phyloP scores from a whole-genome alignment of 345 rosid genomes.

The Eucalyptus tenuipes region DNA sequence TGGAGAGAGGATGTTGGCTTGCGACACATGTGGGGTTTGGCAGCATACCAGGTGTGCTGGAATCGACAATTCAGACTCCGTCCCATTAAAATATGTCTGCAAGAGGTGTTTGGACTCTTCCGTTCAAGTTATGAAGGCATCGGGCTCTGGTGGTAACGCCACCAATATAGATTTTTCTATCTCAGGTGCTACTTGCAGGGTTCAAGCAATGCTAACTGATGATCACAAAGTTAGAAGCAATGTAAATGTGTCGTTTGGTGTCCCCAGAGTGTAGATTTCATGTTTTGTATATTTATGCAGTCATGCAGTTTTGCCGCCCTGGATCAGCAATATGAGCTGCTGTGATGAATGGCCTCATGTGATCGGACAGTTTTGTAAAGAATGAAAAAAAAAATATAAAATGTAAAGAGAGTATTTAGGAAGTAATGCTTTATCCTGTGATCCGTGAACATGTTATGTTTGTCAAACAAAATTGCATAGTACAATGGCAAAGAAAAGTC shows the following conservation, averaged over 20 bases:
- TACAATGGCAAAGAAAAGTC: neutral
- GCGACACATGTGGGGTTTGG: slow-evolving; percentile 65
- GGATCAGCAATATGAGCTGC: neutral
- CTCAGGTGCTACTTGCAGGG: slow-evolving; percentile 20
- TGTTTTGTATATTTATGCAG: neutral
- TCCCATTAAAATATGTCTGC: slow-evolving; percentile 36
- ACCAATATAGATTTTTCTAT: neutral
- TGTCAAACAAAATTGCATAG: neutral
- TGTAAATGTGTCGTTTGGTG: slow-evolving; percentile 10
- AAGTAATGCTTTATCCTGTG: neutral
- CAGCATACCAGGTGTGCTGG: slow-evolving; percentile 70
- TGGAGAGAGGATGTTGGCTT: slow-evolving; percentile 68
- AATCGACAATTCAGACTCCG: slow-evolving; percentile 27
- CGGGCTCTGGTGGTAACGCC: slow-evolving; percentile 8
- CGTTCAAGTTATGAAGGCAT: neutral
- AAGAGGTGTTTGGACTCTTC: slow-evolving; percentile 6
- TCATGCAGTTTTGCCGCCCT: neutral
- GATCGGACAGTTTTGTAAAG: neutral
- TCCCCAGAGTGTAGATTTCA: slow-evolving; percentile 8
- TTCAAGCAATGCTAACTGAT: slow-evolving; percentile 7
- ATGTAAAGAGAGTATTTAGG: neutral
- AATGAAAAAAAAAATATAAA: neutral
- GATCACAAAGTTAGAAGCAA: slow-evolving; percentile 3
- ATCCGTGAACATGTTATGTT: neutral
- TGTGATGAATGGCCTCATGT: neutral